Conservation (phyloP, 768 basidiomycete genomes). For the Bullera alba region DNA sequence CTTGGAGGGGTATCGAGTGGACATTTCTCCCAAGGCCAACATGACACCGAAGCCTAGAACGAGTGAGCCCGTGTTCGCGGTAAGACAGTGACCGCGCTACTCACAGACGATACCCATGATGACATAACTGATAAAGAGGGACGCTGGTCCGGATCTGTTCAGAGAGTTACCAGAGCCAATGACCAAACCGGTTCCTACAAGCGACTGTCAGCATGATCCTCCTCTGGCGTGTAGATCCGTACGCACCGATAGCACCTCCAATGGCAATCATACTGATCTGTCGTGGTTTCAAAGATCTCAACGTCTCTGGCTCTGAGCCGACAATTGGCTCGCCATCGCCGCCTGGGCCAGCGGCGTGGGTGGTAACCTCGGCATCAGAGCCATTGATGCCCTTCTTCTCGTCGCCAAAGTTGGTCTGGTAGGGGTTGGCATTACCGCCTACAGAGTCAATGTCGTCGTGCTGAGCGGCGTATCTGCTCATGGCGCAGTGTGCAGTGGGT, state of each 20-base stretch:
- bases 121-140: slow-evolving; percentile 30
- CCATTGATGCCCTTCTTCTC: too few relatives aligned
- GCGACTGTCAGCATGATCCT: not conserved
- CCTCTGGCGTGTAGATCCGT: not conserved
- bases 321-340: not conserved
- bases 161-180: slow-evolving; percentile 40
- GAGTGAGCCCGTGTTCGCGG: not conserved
- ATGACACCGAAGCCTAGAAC: slow-evolving; percentile 30
- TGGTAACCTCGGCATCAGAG: too few relatives aligned
- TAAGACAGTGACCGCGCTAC: not conserved
- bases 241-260: slow-evolving; percentile 42
- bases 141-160: slow-evolving; percentile 34
- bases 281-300: slow-evolving; percentile 20
- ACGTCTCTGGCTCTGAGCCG: slow-evolving; percentile 22
- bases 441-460: too few relatives aligned
- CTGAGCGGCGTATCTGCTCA: too few relatives aligned
- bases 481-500: too few relatives aligned
- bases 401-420: too few relatives aligned
- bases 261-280: slow-evolving; percentile 45
- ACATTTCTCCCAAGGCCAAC: slow-evolving; percentile 36
- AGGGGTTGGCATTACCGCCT: too few relatives aligned
- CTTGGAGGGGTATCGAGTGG: slow-evolving; percentile 11
- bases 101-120: slow-evolving; percentile 33
- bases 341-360: too few relatives aligned
- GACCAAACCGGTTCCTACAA: slow-evolving; percentile 39